Evolutionary conservation across 2,329 filamentous ascomycete species (phyloP), one percentile per base, ranked within the genome.

Genomic region (Sporothrix protearum): DNA sequence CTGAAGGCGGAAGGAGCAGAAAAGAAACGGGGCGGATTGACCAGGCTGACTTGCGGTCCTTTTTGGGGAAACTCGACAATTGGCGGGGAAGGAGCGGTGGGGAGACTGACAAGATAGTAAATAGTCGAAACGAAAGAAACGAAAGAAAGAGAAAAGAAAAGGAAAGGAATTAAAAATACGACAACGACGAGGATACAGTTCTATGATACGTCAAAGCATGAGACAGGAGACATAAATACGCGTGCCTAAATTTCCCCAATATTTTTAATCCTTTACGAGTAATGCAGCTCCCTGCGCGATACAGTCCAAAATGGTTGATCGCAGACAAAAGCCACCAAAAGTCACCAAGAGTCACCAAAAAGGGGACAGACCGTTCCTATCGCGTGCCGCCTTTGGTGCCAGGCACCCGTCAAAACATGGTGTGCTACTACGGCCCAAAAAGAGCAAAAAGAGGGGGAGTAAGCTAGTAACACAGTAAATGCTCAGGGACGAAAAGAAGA

Each of bases 1-100:
- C 22, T n/a, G 19, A 33, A 30, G 22, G 45, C 25, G 30, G 22
- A 45, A 63, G 47, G 25, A 14, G 7, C 10, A 64, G 7, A 45
- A 66, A 66, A 66, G 39, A 30, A 66, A 45, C 22, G 57, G 66
- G 51, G 70, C 51, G 16, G 42, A 53, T 33, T 68, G 63, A 61
- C 70, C 63, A 71, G 63, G 63, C 70, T 71, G 64, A 68, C 64
- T 71, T n/a, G 57, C 30, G 61, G 30, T n/a, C 49, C n/a, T 30
- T 14, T 14, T 28, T 61, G n/a, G 49, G 12, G 36, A 16, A 45
- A 51, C 25, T 42, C 12, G n/a, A 49, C 45, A 68, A 47, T 64
- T 42, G 66, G 66, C 47, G 28, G 39, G 51, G 22, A 49, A 47
- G 30, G 36, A 30, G 30, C 28, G 28, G 30, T n/a, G 28, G 42